These are phyloP conservation scores for Sanghuangporus baumii DNA, from an alignment of 1,284 basidiomycete genomes.

Conservation along the genomic window DNA sequence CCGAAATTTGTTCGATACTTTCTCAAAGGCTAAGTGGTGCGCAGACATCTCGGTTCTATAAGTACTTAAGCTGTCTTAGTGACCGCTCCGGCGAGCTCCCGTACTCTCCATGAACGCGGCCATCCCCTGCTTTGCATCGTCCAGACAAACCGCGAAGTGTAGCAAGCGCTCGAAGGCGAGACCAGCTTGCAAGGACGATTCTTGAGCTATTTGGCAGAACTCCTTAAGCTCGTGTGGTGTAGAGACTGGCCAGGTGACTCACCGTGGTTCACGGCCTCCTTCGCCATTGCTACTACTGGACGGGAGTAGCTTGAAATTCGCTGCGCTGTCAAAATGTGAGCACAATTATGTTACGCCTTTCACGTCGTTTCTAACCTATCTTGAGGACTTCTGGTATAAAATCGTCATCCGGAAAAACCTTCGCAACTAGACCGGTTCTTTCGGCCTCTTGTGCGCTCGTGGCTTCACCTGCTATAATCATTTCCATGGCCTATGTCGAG, in stretches of 20 bases:
- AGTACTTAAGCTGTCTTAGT: too few species aligned
- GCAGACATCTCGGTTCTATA: too few species aligned
- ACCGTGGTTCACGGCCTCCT: conserved; percentile 65
- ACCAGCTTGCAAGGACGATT: conserved; percentile 53
- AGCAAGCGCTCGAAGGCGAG: conserved; percentile 55
- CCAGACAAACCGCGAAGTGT: conserved; percentile 58
- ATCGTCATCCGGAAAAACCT: conserved; percentile 26
- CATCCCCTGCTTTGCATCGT: conserved; percentile 64
- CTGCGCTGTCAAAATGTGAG: conserved; percentile 20
- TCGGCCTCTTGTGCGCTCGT: conserved; percentile 53
- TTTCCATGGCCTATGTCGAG: conserved; percentile 51
- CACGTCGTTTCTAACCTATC: conserved; percentile 17
- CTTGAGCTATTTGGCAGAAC: conserved; percentile 38
- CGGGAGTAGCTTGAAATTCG: conserved; percentile 27
- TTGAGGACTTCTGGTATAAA: conserved; percentile 26
- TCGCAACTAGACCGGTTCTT: conserved; percentile 29
- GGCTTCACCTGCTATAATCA: conserved; percentile 54
- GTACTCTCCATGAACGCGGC: conserved; percentile 62
- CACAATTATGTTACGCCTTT: not conserved
- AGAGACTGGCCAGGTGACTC: conserved; percentile 18
- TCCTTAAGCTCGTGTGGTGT: not conserved
- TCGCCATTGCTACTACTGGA: conserved; percentile 36
- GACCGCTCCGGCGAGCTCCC: conserved; percentile 32
- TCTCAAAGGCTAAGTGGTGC: not conserved
- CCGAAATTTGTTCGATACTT: conserved; percentile 13